Percentiles rank a stretch among this genome's conserved stretches.
phyloP scores from a whole-genome alignment of 2,329 filamentous ascomycete genomes.

The Hypoxylon sp. region DNA sequence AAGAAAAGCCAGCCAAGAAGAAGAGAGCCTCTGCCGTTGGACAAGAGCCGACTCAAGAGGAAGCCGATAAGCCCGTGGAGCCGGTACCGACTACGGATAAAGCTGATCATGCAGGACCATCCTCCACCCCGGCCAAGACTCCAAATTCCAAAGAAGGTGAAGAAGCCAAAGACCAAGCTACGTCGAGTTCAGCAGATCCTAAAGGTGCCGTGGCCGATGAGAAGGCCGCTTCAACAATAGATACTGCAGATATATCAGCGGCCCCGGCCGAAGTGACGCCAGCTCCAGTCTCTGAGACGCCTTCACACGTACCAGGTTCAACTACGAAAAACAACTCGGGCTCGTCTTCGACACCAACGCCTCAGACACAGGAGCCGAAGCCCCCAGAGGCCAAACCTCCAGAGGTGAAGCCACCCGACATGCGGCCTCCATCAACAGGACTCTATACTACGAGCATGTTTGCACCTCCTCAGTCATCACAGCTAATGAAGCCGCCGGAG shows the following conservation, averaged over 20 bases:
- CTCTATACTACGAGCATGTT: constrained; percentile 47
- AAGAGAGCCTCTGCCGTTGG: constrained; percentile 55
- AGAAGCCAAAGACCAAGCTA: neutral
- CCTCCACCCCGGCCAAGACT: constrained; percentile 2
- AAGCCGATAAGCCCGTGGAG: constrained; percentile 31
- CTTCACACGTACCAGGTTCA: constrained; percentile 4
- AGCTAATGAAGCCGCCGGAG: constrained; percentile 43
- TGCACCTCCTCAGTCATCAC: constrained; percentile 41
- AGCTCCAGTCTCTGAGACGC: constrained; percentile 10
- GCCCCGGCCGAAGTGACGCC: constrained; percentile 11
- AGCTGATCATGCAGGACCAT: constrained; percentile 6
- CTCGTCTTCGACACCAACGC: constrained; percentile 9
- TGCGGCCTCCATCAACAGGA: constrained; percentile 34
- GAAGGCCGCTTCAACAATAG: constrained; percentile 3
- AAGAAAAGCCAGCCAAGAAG: constrained; percentile 63
- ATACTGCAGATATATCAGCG: constrained; percentile 1
- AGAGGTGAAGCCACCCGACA: constrained; percentile 41
- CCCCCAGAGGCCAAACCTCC: constrained; percentile 34
- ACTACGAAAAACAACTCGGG: constrained; percentile 13
- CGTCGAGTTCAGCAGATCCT: neutral
- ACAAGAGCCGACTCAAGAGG: constrained; percentile 38
- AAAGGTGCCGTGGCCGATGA: constrained; percentile 12
- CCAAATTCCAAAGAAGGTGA: constrained; percentile 4
- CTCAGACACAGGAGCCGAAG: constrained; percentile 26
- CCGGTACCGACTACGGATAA: constrained; percentile 21